phyloP scores from a whole-genome alignment of 2,329 filamentous ascomycete genomes.

The Clarireedia monteithiana region DNA sequence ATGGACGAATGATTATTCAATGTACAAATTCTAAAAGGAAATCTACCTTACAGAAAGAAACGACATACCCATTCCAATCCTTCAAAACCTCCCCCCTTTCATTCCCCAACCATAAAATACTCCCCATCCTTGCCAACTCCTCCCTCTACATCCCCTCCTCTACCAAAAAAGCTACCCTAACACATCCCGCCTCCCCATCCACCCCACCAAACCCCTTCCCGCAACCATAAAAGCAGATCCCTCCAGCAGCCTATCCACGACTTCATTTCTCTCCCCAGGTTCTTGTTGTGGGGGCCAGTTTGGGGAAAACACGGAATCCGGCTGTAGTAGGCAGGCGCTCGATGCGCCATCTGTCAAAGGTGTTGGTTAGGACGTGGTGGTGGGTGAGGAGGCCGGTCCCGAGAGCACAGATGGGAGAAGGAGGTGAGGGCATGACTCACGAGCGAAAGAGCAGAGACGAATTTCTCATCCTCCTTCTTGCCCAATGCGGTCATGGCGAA shows the following conservation, averaged over 20 bases:
- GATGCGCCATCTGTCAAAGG: background rate
- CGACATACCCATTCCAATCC: no score
- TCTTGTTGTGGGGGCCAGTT: background rate
- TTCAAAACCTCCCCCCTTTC: background rate
- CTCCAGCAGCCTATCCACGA: background rate
- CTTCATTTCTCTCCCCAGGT: background rate
- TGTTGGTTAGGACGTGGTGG: background rate
- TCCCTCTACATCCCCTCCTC: background rate
- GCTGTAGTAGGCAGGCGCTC: background rate
- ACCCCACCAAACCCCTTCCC: background rate
- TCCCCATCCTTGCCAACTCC: background rate
- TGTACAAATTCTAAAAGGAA: no score
- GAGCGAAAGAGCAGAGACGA: background rate
- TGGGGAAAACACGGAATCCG: background rate
- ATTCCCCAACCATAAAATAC: background rate
- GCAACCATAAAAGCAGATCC: background rate
- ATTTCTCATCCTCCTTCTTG: background rate
- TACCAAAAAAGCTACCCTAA: background rate
- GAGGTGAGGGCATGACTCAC: background rate
- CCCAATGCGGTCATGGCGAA: background rate
- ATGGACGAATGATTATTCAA: no score
- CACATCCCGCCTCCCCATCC: background rate
- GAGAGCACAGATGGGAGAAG: background rate
- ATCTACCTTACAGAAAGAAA: no score
- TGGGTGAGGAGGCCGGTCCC: background rate